Conservation (phyloP, 1,284 basidiomycete genomes). For the Neolentinus lepideus region DNA sequence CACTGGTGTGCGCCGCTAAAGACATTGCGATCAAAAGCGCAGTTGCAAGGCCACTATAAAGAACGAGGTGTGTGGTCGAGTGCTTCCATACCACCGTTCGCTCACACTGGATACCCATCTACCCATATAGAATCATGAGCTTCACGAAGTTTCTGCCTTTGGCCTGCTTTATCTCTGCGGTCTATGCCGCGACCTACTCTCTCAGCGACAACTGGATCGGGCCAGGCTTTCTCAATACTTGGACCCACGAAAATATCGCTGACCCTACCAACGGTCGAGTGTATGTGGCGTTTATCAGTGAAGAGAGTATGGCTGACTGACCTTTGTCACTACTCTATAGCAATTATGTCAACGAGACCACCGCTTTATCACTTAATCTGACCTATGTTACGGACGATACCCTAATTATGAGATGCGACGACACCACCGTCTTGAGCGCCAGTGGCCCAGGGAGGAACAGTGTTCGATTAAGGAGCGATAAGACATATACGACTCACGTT, state of each 20-base stretch:
- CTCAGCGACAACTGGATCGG: background rate
- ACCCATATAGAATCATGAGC: background rate
- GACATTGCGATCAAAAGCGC: too few species aligned
- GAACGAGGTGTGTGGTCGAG: too few species aligned
- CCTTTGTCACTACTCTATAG: conserved; percentile 11
- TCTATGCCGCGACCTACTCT: background rate
- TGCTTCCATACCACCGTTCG: too few species aligned
- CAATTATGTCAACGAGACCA: conserved; percentile 23
- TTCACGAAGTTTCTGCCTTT: background rate
- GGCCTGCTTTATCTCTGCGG: background rate
- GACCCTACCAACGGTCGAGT: conserved; percentile 1
- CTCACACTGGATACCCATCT: background rate
- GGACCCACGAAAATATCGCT: background rate
- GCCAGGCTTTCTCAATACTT: background rate
- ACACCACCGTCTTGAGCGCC: conserved; percentile 33
- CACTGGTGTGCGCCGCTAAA: too few species aligned
- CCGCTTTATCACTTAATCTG: conserved; percentile 23
- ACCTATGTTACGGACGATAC: conserved; percentile 17
- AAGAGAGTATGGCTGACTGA: too few species aligned
- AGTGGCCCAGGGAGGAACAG: conserved; percentile 52
- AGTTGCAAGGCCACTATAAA: too few species aligned
- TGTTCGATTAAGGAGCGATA: conserved; percentile 45
- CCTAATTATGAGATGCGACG: conserved; percentile 41
- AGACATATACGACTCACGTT: conserved; percentile 44
- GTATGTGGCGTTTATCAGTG: background rate